These are phyloP conservation scores for Lactarius quietus DNA, from an alignment of 768 basidiomycete species.

Conservation along the genomic window DNA sequence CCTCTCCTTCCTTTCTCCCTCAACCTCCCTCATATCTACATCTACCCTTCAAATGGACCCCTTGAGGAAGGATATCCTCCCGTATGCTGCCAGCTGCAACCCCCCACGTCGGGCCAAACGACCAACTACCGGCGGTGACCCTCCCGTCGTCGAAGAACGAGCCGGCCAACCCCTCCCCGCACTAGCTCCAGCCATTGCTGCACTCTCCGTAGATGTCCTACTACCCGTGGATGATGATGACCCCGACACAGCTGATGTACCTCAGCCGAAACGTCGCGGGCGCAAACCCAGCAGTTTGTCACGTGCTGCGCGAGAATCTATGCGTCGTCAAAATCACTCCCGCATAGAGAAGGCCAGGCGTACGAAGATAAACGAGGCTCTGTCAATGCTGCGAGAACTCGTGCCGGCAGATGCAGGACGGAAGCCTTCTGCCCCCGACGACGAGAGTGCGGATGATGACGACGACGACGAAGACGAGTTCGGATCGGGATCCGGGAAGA, in stretches of 20 bases:
- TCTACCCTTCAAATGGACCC: conserved; percentile 11
- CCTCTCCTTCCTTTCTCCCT: not conserved
- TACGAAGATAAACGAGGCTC: conserved; percentile 94
- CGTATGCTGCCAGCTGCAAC: conserved; percentile 41
- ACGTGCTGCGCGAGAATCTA: conserved; percentile 75
- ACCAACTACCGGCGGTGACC: not conserved
- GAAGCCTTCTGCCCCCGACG: conserved; percentile 35
- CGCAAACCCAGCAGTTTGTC: conserved; percentile 69
- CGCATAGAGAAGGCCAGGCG: conserved; percentile 91
- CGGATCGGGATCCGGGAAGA: conserved; percentile 9
- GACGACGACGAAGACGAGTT: conserved; percentile 29
- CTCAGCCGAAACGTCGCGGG: conserved; percentile 58
- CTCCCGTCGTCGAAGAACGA: not conserved
- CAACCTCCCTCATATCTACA: not conserved
- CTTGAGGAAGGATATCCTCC: conserved; percentile 23
- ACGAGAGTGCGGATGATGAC: conserved; percentile 39
- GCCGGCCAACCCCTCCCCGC: conserved; percentile 17
- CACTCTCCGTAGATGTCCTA: conserved; percentile 8
- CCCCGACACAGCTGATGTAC: conserved; percentile 29
- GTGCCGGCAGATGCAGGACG: conserved; percentile 51
- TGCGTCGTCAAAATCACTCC: conserved; percentile 90
- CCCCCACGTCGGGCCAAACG: conserved; percentile 49
- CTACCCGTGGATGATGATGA: conserved; percentile 28
- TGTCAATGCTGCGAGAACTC: conserved; percentile 70
- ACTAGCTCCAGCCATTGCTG: conserved; percentile 24